Percentiles rank a stretch among this genome's conserved stretches.
Evolutionary conservation across 2,329 filamentous ascomycete genomes (phyloP).

Genomic region (Tolypocladium sp.): DNA sequence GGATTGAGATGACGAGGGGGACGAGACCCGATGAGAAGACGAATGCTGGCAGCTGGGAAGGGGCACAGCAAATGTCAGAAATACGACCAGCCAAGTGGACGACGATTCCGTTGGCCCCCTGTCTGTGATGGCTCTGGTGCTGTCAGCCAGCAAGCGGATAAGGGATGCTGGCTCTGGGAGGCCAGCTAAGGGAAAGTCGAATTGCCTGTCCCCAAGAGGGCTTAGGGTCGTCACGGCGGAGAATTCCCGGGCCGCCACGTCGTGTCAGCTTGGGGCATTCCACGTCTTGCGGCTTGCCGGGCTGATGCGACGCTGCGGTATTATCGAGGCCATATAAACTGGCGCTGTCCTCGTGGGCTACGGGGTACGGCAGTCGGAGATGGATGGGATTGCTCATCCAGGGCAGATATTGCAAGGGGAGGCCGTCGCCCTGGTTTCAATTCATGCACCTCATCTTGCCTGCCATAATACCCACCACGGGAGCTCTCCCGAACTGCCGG

Average conservation of each 20-base stretch:
- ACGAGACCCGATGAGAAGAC: not conserved
- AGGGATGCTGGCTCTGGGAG: slow-evolving; percentile 3
- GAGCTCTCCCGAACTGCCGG: not conserved
- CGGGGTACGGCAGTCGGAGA: not conserved
- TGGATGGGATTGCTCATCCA: not conserved
- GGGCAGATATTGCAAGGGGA: no score
- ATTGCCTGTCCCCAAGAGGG: slow-evolving; percentile 2
- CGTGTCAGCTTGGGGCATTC: not conserved
- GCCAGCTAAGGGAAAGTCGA: slow-evolving; percentile 3
- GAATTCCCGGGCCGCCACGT: slow-evolving; percentile 3
- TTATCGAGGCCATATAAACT: no score
- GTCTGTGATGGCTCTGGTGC: not conserved
- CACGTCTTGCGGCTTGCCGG: no score
- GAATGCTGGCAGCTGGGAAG: not conserved
- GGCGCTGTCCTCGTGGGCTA: no score
- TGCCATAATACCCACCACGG: not conserved
- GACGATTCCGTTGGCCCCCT: not conserved
- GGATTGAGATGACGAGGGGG: not conserved
- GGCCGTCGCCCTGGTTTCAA: not conserved
- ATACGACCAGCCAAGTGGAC: not conserved
- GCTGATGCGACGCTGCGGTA: no score
- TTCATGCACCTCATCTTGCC: not conserved
- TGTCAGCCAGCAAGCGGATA: not conserved
- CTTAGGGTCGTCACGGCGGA: slow-evolving; percentile 5
- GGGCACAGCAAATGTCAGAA: not conserved